Conservation (phyloP, 2,329 filamentous ascomycete genomes). For the Cryphonectria japonica region DNA sequence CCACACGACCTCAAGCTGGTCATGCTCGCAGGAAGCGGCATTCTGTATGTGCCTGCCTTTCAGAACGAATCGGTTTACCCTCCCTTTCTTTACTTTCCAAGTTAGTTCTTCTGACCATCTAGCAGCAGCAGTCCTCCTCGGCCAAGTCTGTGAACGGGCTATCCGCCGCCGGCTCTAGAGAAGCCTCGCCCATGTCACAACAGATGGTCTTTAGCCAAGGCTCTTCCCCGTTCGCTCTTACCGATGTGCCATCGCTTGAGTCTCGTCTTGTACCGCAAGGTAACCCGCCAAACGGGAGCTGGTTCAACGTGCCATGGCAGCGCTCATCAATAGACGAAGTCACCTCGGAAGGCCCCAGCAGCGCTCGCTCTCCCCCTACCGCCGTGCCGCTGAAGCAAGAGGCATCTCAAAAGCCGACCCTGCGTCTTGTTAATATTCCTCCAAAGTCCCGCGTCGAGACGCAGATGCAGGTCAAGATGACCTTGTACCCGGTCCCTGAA, state of each 20-base stretch:
- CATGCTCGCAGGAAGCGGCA: slow-evolving; percentile 44
- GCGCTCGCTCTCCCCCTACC: slow-evolving; percentile 5
- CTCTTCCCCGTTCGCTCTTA: slow-evolving; percentile 57
- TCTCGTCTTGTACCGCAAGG: slow-evolving; percentile 34
- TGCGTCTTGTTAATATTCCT: slow-evolving; percentile 66
- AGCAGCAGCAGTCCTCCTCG: slow-evolving; percentile 53
- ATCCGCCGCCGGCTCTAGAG: slow-evolving; percentile 52
- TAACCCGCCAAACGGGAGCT: slow-evolving; percentile 31
- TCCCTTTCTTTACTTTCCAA: neutral
- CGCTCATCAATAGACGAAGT: slow-evolving; percentile 26
- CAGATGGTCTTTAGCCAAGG: slow-evolving; percentile 53
- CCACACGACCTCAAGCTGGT: slow-evolving; percentile 14
- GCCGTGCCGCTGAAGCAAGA: neutral
- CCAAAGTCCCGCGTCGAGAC: slow-evolving; percentile 93
- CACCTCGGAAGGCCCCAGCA: slow-evolving; percentile 18
- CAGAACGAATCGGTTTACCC: neutral
- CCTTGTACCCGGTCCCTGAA: slow-evolving; percentile 73
- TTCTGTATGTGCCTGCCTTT: slow-evolving; percentile 43
- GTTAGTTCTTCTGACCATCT: slow-evolving; percentile 34
- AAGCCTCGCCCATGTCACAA: slow-evolving; percentile 58
- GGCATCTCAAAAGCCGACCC: slow-evolving; percentile 32
- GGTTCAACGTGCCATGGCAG: slow-evolving; percentile 41
- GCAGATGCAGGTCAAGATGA: slow-evolving; percentile 87
- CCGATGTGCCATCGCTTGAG: slow-evolving; percentile 43
- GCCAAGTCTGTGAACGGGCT: slow-evolving; percentile 55